A percentile compares a stretch with the other conserved stretches of the same genome.
Conservation (phyloP, 2,329 filamentous ascomycete species). For the Alternaria incomplexa region DNA sequence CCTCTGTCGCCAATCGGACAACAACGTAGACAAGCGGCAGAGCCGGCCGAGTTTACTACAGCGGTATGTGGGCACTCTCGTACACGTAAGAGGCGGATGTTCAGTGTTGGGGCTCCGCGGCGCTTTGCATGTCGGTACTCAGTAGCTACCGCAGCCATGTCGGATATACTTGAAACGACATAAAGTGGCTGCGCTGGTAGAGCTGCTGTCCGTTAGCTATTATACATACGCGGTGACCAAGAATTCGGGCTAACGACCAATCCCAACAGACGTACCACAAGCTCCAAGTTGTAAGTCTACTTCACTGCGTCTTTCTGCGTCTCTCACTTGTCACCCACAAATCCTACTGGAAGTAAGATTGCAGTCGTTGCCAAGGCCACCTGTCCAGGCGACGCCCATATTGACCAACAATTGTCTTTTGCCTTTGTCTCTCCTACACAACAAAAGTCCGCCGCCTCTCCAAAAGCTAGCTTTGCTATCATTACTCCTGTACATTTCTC, state of each 20-base stretch:
- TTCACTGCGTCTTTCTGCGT: constrained; percentile 30
- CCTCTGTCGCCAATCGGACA: constrained; percentile 66
- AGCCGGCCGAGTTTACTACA: constrained; percentile 60
- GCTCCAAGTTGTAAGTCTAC: constrained; percentile 73
- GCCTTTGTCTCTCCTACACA: constrained; percentile 9
- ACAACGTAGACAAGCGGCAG: constrained; percentile 60
- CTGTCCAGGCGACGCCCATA: constrained; percentile 7
- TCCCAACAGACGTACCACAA: constrained; percentile 67
- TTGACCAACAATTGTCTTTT: constrained; percentile 11
- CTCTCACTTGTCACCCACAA: constrained; percentile 12
- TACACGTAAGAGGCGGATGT: constrained; percentile 10
- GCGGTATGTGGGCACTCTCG: constrained; percentile 52
- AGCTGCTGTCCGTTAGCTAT: background rate
- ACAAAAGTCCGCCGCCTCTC: constrained; percentile 11
- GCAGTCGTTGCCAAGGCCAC: constrained; percentile 11
- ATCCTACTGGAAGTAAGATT: constrained; percentile 16
- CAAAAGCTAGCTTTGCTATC: constrained; percentile 15
- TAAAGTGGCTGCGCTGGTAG: background rate
- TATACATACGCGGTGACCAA: constrained; percentile 24
- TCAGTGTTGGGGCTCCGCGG: constrained; percentile 1
- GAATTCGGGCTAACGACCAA: constrained; percentile 36
- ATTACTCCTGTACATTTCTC: constrained; percentile 24
- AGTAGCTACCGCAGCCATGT: background rate
- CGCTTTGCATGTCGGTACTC: background rate
- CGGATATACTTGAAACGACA: background rate